phyloP scores from a whole-genome alignment of 108 stramenopile species.

The Pseudonitzschia multiseries region DNA sequence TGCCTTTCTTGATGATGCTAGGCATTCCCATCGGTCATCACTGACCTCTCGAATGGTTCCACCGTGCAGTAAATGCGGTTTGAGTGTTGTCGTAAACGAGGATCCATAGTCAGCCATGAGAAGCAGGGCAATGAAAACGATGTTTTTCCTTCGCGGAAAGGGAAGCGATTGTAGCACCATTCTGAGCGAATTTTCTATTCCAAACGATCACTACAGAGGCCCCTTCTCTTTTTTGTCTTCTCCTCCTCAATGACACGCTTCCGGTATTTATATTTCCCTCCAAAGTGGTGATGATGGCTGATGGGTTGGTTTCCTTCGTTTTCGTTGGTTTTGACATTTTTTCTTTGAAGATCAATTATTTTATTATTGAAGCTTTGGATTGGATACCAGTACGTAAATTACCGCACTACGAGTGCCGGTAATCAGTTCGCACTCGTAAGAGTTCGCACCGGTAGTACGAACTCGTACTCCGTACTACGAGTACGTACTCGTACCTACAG shows the following conservation, averaged over 20 bases:
- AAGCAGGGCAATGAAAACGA: neutral
- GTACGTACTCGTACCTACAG: too few species aligned
- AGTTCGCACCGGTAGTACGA: too few species aligned
- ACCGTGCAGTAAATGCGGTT: neutral
- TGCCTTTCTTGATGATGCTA: neutral
- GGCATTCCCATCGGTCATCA: neutral
- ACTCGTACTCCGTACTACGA: too few species aligned
- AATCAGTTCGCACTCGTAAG: too few species aligned
- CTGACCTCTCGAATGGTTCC: neutral
- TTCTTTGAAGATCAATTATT: too few species aligned
- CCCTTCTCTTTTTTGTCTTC: neutral
- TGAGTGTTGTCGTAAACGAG: neutral
- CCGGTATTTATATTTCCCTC: too few species aligned
- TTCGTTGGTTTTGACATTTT: too few species aligned
- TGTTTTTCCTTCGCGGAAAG: neutral
- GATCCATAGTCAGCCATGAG: neutral
- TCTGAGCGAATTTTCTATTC: neutral
- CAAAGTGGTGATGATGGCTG: too few species aligned
- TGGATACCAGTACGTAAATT: too few species aligned
- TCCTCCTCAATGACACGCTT: neutral
- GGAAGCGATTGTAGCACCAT: neutral
- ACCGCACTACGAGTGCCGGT: too few species aligned
- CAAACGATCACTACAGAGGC: neutral
- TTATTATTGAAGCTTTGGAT: too few species aligned
- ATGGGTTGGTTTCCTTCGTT: too few species aligned